Evolutionary conservation across 2,329 filamentous ascomycete genomes (phyloP).

Genomic region (Sporothrix humicola): DNA sequence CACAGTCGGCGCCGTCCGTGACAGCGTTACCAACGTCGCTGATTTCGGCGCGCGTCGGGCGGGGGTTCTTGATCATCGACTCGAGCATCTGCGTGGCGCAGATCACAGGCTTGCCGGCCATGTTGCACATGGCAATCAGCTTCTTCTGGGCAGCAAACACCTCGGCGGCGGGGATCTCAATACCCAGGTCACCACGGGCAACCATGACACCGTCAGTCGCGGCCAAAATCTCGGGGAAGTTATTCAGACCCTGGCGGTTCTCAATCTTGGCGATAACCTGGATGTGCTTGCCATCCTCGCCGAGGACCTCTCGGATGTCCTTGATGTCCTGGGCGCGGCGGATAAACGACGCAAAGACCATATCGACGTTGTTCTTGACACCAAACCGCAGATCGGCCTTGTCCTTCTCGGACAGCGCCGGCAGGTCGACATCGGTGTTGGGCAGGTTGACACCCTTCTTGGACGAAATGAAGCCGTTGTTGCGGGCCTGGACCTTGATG

Average conservation of each 20-base stretch:
- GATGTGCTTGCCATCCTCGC: conserved; percentile 90
- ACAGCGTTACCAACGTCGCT: conserved; percentile 98
- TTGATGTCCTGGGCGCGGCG: conserved; percentile 91
- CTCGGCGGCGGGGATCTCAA: conserved; percentile 97
- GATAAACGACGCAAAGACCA: conserved; percentile 99
- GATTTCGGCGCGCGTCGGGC: conserved; percentile 96
- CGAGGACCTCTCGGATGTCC: conserved; percentile 89
- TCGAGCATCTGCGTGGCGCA: conserved; percentile 99
- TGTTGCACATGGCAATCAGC: conserved; percentile 99
- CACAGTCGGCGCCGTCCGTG: conserved; percentile 96
- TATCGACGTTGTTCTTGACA: conserved; percentile 98
- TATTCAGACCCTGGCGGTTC: conserved; percentile 99
- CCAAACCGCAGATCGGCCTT: conserved; percentile 91
- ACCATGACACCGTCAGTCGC: conserved; percentile 99
- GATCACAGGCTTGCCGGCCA: conserved; percentile 97
- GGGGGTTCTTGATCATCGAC: conserved; percentile 99
- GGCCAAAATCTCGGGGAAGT: conserved; percentile 95
- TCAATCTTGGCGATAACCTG: conserved; percentile 99
- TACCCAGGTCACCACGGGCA: conserved; percentile 96
- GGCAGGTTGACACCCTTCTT: conserved; percentile 99
- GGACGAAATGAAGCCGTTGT: conserved; percentile 98
- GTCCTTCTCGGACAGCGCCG: conserved; percentile 97
- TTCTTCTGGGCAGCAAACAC: conserved; percentile 99
- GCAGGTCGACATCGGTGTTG: conserved; percentile 97
- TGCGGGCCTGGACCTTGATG: conserved; percentile 82